A percentile compares a stretch with the other conserved stretches of the same genome.
phyloP scores from a whole-genome alignment of 2,329 filamentous ascomycete genomes.

The Botrytis medusae region DNA sequence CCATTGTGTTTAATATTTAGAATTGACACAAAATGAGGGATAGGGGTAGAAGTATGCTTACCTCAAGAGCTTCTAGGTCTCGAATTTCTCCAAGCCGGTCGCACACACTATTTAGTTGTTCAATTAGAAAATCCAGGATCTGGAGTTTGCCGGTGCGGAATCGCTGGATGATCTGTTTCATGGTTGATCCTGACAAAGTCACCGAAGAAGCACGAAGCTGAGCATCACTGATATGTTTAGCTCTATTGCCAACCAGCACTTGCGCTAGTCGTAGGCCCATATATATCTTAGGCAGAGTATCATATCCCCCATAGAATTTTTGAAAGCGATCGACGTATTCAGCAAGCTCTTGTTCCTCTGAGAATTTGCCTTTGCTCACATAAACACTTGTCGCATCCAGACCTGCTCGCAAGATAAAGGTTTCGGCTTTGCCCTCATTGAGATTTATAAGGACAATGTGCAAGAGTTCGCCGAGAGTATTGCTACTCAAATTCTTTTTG shows the following conservation, averaged over 20 bases:
- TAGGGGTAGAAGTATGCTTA: constrained; percentile 8
- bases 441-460: constrained; percentile 31
- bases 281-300: constrained; percentile 42
- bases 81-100: constrained; percentile 49
- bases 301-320: constrained; percentile 45
- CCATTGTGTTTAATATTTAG: constrained; percentile 4
- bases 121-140: constrained; percentile 45
- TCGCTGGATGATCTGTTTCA: constrained; percentile 45
- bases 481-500: constrained; percentile 38
- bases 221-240: constrained; percentile 39
- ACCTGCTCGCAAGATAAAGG: constrained; percentile 44
- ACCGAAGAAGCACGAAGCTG: constrained; percentile 42
- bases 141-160: constrained; percentile 47
- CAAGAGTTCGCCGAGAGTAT: constrained; percentile 33
- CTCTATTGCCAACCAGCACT: constrained; percentile 45
- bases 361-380: constrained; percentile 43
- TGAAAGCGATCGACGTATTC: constrained; percentile 47
- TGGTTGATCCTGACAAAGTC: constrained; percentile 43
- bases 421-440: constrained; percentile 37
- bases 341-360: constrained; percentile 46
- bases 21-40: background rate
- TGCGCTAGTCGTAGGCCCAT: constrained; percentile 49
- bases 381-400: constrained; percentile 38
- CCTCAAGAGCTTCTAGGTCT: constrained; percentile 49
- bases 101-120: constrained; percentile 48